Base-by-base conservation (phyloP, 257 asterid species). In the Marsdenia floribunda region DNA sequence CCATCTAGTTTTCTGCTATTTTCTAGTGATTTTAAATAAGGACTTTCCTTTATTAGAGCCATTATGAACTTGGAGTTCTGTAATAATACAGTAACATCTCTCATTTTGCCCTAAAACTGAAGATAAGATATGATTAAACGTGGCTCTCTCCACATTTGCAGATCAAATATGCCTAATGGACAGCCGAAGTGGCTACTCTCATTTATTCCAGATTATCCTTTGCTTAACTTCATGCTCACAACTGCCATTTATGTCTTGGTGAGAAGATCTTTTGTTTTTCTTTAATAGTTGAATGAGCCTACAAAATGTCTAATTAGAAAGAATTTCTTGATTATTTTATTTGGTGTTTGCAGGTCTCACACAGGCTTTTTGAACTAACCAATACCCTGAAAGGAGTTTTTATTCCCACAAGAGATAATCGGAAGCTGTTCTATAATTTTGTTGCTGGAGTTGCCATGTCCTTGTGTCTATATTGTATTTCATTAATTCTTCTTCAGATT, bases 121-220 rank as follows among this genome's bases (percentile, higher is more conserved):
- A 2, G 5, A 4, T 6, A 19, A 38, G 24, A 19, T 16, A 65
- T 18, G 40, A 69, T n/a, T 21, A 66, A 66, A 38, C 38, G 29
- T 18, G 21, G 57, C 40, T 21, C 73, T 58, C 74, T 42, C 16
- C 35, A 10, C 55, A 33, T 35, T 68, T 80, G 83, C 96, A 94
- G 99, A 79, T 89, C 97, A 84, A 88, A 92, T 82, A 68, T 73
- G 80, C 90, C 97, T 19, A 89, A 92, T 84, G 99, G 99, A 80
- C 99, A 94, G 84, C 99, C 99, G 55, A 94, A 94, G 83, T 92
- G 97, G 99, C 88, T 94, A 40, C 97, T 94, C 49, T 89, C 80
- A 8, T 86, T 94, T 67, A 89, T 94, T 83, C 98, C 97, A 33
- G 96, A 91, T 73, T 92, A 94, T 83, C 99, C 99, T n/a, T 46